Conservation (phyloP, 305 asterid species). For the Ajuga reptans region DNA sequence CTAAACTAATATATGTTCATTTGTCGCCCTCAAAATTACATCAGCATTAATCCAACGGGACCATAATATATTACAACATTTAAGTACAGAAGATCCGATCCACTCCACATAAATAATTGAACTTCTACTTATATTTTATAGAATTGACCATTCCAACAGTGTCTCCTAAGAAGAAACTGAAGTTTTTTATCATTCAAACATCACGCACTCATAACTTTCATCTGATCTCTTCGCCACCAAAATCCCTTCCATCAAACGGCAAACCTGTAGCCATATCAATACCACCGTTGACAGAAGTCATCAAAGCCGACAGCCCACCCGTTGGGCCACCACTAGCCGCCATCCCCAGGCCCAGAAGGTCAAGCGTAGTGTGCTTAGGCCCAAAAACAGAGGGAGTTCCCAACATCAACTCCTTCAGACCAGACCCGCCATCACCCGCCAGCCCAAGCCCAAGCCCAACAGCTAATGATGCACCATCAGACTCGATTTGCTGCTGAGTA, state of each 20-base stretch:
- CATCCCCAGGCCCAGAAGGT: conserved; percentile 91
- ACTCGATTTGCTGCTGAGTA: conserved; percentile 37
- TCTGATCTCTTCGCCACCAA: conserved; percentile 42
- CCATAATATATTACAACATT: neutral
- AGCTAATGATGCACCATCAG: conserved; percentile 39
- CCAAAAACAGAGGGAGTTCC: conserved; percentile 73
- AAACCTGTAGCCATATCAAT: conserved; percentile 38
- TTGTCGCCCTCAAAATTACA: conserved; percentile 11
- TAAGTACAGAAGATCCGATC: neutral
- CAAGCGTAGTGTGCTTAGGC: conserved; percentile 82
- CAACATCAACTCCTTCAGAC: conserved; percentile 75
- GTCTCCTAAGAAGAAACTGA: conserved; percentile 24
- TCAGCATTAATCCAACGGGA: neutral
- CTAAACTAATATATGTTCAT: conserved; percentile 8
- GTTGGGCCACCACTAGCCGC: conserved; percentile 66
- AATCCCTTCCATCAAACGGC: conserved; percentile 40
- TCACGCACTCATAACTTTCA: conserved; percentile 32
- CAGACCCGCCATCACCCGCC: conserved; percentile 58
- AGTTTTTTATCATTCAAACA: neutral
- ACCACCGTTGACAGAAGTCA: conserved; percentile 61
- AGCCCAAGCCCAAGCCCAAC: conserved; percentile 72
- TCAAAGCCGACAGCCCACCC: conserved; percentile 54
- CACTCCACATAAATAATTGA: neutral
- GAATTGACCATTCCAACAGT: neutral
- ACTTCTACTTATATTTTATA: neutral